These are phyloP conservation scores for Debaryomyces castellii DNA, from an alignment of 805 yeast species.

Conservation along the genomic window DNA sequence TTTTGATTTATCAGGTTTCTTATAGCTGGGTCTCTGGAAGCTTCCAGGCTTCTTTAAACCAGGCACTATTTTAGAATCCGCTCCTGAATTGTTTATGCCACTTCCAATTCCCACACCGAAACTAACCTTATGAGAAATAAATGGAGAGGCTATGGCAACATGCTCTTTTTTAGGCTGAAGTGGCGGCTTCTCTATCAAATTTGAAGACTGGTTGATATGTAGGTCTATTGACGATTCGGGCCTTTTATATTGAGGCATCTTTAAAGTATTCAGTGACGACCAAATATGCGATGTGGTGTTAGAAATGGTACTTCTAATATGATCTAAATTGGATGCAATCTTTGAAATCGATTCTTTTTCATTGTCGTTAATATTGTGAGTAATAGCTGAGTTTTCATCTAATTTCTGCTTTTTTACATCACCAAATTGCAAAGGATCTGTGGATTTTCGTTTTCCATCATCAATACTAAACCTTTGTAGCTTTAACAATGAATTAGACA, in stretches of 20 bases:
- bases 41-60: constrained; percentile 34
- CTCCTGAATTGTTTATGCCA: not conserved
- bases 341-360: constrained; percentile 11
- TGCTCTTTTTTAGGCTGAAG: constrained; percentile 8
- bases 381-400: not conserved
- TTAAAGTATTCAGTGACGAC: constrained; percentile 11
- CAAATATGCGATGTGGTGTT: constrained; percentile 7
- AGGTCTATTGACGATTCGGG: constrained; percentile 9
- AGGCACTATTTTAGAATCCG: constrained; percentile 1
- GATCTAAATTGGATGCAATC: constrained; percentile 12
- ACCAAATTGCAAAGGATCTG: not conserved
- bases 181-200: not conserved
- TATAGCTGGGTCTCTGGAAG: constrained; percentile 28
- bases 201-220: not conserved
- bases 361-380: not conserved
- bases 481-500: constrained; percentile 7
- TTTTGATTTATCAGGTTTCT: constrained; percentile 13
- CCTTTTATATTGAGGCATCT: constrained; percentile 26
- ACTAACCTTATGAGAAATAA: constrained; percentile 26
- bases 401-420: constrained; percentile 5
- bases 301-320: constrained; percentile 11
- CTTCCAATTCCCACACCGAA: constrained; percentile 9
- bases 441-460: constrained; percentile 4
- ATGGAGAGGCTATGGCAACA: constrained; percentile 25
- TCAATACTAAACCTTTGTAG: constrained; percentile 6